phyloP scores from a whole-genome alignment of 2,329 filamentous ascomycete species.

The Corinectria fuckeliana region DNA sequence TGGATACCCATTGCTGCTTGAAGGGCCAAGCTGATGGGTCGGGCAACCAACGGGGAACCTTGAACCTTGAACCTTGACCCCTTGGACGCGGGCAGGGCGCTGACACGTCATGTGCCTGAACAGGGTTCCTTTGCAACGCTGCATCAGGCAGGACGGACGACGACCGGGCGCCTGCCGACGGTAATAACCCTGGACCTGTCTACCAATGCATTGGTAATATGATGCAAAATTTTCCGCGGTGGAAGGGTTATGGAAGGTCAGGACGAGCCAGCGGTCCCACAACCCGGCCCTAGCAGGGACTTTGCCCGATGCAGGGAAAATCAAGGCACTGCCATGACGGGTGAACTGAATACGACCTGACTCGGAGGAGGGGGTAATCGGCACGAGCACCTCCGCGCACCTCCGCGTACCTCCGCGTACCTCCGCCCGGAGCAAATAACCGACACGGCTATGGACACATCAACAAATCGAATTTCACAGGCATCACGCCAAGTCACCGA shows the following conservation, averaged over 20 bases:
- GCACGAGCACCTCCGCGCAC: not conserved
- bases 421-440: slow-evolving; percentile 24
- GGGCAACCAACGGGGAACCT: slow-evolving; percentile 10
- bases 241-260: slow-evolving; percentile 38
- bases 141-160: slow-evolving; percentile 34
- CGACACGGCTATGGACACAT: slow-evolving; percentile 10
- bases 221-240: slow-evolving; percentile 38
- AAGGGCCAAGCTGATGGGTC: slow-evolving; percentile 8
- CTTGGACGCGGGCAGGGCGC: not conserved
- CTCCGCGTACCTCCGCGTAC: not conserved
- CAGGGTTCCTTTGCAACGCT: slow-evolving; percentile 35
- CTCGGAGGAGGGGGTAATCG: slow-evolving; percentile 17
- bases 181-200: slow-evolving; percentile 15
- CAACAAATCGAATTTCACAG: not conserved
- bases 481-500: not conserved
- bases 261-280: slow-evolving; percentile 28
- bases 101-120: slow-evolving; percentile 39
- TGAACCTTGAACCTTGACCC: not conserved
- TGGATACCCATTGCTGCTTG: slow-evolving; percentile 56
- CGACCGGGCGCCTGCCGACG: slow-evolving; percentile 21
- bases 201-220: slow-evolving; percentile 36
- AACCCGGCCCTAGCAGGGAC: slow-evolving; percentile 21
- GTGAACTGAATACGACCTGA: slow-evolving; percentile 25
- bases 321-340: slow-evolving; percentile 18
- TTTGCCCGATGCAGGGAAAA: slow-evolving; percentile 14